Base-by-base conservation (phyloP, 2,329 filamentous ascomycete genomes). In the Epichloe elymi region DNA sequence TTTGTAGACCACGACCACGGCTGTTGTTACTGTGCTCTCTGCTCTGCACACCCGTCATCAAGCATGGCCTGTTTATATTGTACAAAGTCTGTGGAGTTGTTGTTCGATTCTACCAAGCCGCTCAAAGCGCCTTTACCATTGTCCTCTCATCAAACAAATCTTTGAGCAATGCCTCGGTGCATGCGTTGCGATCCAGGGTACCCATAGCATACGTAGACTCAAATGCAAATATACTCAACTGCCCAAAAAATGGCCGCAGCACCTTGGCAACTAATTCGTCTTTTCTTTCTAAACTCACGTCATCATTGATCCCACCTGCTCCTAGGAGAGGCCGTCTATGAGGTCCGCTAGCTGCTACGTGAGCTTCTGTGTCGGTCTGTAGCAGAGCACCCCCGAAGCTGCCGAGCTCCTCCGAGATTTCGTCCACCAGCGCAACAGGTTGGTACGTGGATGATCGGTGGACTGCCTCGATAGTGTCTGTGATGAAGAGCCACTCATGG, bases 401-500 rank as follows among this genome's bases (percentile, higher is more conserved):
- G 14, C 81, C 80, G 1, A 95, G 73, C 51, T 83, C 82, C 57
- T 94, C 87, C 0, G 87, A 85, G 8, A 95, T 74, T 60, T 93
- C 86, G 59, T 97, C 93, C 0, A 86, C 85, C 5, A 97, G 76
- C 3, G 88, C 88, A 3, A 86, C 72, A 1, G 88, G 78, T 54
- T 82, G 76, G 69, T 83, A 84, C 48, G 74, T 71, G 14, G 80
- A 70, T 0, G 88, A 83, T 12, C 86, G 82, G 67, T 98, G 95
- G 36, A 98, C 86, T 1, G 93, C 90, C 60, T 98, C 93, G 56
- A 96, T 90, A 14, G 91, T 97, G 67, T 98, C 93, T 2, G 89
- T 95, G 51, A 98, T 83, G 66, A 95, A 98, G 4, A 97, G 79
- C 93, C 93, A 98, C 71, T 96, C 88, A 61, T 95, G 85, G n/a